Evolutionary conservation across 2,329 filamentous ascomycete genomes (phyloP), one percentile per base, ranked within the genome.

Genomic region (Fusarium continuum): DNA sequence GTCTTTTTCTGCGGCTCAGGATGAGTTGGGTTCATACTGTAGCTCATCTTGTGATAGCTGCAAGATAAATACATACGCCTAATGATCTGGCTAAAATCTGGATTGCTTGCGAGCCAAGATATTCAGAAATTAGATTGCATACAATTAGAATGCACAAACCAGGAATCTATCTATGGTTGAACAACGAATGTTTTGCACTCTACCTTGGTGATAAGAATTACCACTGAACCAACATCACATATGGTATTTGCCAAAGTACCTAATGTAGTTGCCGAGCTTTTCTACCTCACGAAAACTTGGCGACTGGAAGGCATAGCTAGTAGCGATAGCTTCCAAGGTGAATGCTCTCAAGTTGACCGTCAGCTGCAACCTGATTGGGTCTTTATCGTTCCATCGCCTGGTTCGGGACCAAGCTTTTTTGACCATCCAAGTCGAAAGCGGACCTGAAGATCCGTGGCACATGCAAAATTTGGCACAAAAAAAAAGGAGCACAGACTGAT

Each of bases 391-490:
- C 16, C 26, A n/a, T 19, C 41, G 26, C 47, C 45, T 32, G 57
- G 35, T 46, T 39, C 8, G 29, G 41, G 25, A 47, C 41, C 36
- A 49, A 61, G 46, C 46, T 62, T 61, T n/a, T 52, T 49, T 26
- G 28, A 46, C 47, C 47, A 62, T 57, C 54, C 60, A 63, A 59
- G 29, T 54, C n/a, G 10, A 34, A 26, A 48, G 31, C 58, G 56
- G 51, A 28, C 62, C 62, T 65, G 61, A 54, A 47, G 61, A 63
- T 65, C 57, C 43, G 48, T 49, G 43, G 56, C 46, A 63, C 51
- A 47, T 20, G 32, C 38, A 54, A 44, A 50, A 61, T 36, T 31
- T 23, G 29, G 26, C 34, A 44, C 36, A 40, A 19, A 32, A 23
- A 32, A 14, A 36, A 46, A 38, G n/a, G n/a, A n/a, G n/a, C n/a